phyloP scores from a whole-genome alignment of 805 yeast genomes.

The Candida odintsovae region DNA sequence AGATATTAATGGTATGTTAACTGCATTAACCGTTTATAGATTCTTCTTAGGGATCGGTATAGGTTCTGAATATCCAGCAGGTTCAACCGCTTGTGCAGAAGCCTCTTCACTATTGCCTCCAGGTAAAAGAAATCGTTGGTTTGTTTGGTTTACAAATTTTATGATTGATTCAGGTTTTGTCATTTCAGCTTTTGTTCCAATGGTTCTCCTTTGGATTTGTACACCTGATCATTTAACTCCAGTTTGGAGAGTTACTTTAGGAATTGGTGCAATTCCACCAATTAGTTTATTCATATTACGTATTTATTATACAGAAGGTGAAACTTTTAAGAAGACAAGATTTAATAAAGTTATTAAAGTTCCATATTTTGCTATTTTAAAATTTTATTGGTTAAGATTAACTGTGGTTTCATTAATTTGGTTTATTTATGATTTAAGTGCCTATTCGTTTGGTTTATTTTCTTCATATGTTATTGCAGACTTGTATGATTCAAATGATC shows the following conservation, averaged over 20 bases:
- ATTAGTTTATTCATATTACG: conserved; percentile 71
- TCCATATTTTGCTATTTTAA: conserved; percentile 66
- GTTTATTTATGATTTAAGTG: conserved; percentile 88
- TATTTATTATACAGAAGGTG: conserved; percentile 67
- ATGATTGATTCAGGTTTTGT: conserved; percentile 90
- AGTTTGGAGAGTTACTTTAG: conserved; percentile 90
- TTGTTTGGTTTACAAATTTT: conserved; percentile 80
- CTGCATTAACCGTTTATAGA: conserved; percentile 79
- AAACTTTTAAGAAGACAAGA: conserved; percentile 61
- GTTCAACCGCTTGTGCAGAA: conserved; percentile 91
- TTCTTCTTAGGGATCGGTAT: conserved; percentile 87
- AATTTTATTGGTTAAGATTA: conserved; percentile 82
- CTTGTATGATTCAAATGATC: conserved; percentile 52
- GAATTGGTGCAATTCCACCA: conserved; percentile 89
- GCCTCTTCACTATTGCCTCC: conserved; percentile 72
- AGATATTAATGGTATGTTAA: conserved; percentile 65
- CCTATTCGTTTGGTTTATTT: conserved; percentile 83
- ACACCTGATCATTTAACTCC: conserved; percentile 62
- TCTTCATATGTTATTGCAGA: conserved; percentile 62
- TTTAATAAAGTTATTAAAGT: conserved; percentile 54
- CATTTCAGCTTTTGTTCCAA: conserved; percentile 74
- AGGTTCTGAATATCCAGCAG: conserved; percentile 94
- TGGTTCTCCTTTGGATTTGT: conserved; percentile 82
- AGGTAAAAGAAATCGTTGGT: conserved; percentile 86
- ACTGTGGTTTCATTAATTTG: conserved; percentile 68